phyloP scores from a whole-genome alignment of 495 filamentous ascomycete species.

The Halenospora varia region DNA sequence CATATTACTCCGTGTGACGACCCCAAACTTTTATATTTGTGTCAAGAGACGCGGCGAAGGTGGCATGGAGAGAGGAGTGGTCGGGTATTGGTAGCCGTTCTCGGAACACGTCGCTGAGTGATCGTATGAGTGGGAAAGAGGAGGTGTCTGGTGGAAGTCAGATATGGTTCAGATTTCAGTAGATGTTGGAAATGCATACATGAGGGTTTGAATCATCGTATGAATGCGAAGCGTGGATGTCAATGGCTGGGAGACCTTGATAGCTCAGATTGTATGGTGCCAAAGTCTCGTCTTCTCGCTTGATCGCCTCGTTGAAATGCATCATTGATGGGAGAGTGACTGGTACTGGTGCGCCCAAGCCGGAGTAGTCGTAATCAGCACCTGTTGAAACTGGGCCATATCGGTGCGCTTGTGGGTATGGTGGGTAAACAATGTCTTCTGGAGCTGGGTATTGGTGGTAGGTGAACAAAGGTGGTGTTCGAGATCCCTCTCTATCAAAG shows the following conservation, averaged over 20 bases:
- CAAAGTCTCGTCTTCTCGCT: conserved; percentile 52
- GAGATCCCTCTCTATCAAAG: conserved; percentile 58
- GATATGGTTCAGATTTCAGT: not conserved
- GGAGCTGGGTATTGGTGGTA: conserved; percentile 68
- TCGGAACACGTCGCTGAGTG: conserved; percentile 63
- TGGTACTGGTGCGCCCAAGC: conserved; percentile 59
- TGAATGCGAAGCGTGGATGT: conserved; percentile 55
- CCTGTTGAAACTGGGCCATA: conserved; percentile 62
- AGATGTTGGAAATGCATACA: conserved; percentile 51
- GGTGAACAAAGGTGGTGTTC: conserved; percentile 66
- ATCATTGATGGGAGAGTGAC: conserved; percentile 65
- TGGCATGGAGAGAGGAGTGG: conserved; percentile 65
- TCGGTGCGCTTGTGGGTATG: conserved; percentile 56
- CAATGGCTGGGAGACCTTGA: conserved; percentile 69
- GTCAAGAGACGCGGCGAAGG: conserved; percentile 44
- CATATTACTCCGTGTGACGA: too few species aligned
- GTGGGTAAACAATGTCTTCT: conserved; percentile 61
- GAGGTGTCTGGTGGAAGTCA: conserved; percentile 61
- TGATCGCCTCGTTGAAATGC: conserved; percentile 57
- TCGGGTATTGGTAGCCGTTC: conserved; percentile 56
- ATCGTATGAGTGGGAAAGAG: conserved; percentile 77
- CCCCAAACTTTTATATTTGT: conserved; percentile 16
- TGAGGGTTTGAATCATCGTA: conserved; percentile 65
- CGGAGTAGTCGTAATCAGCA: conserved; percentile 47
- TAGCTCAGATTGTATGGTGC: conserved; percentile 75